Conservation (phyloP, 139 green algal genomes). For the Closterium sp. region DNA sequence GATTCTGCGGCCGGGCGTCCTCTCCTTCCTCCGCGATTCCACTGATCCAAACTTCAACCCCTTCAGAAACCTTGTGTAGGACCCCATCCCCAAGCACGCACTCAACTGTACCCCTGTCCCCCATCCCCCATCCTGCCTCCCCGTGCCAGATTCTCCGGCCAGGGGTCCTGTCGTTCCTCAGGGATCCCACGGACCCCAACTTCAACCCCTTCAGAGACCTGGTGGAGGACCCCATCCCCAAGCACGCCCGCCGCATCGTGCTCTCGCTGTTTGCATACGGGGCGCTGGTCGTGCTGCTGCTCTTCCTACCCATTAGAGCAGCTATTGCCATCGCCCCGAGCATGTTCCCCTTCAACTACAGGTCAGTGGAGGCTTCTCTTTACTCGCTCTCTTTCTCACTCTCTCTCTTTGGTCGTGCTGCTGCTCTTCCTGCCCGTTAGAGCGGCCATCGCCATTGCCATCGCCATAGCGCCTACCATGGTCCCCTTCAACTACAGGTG, state of each 20-base stretch:
- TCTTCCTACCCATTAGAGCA: conserved; percentile 44
- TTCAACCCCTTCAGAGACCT: conserved; percentile 57
- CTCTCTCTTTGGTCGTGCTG: no score
- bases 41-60: conserved; percentile 55
- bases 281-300: conserved; percentile 47
- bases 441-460: no score
- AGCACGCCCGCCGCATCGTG: conserved; percentile 46
- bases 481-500: no score
- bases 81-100: conserved; percentile 47
- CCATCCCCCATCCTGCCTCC: no score
- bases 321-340: conserved; percentile 25
- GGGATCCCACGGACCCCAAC: conserved; percentile 54
- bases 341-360: conserved; percentile 51
- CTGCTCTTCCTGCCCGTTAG: no score
- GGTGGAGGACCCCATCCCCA: conserved; percentile 51
- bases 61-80: conserved; percentile 52
- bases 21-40: conserved; percentile 50
- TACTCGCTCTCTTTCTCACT: background rate
- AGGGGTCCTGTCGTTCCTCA: conserved; percentile 49
- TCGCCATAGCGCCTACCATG: no score
- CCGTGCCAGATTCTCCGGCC: conserved; percentile 41
- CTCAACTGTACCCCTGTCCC: no score
- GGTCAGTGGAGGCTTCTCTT: background rate
- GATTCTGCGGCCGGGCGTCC: conserved; percentile 49
- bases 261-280: conserved; percentile 51